Percentiles rank a stretch among this genome's conserved stretches.
These are phyloP conservation scores for Kwoniella shandongensis DNA, from an alignment of 768 basidiomycete genomes.

Conservation along the genomic window DNA sequence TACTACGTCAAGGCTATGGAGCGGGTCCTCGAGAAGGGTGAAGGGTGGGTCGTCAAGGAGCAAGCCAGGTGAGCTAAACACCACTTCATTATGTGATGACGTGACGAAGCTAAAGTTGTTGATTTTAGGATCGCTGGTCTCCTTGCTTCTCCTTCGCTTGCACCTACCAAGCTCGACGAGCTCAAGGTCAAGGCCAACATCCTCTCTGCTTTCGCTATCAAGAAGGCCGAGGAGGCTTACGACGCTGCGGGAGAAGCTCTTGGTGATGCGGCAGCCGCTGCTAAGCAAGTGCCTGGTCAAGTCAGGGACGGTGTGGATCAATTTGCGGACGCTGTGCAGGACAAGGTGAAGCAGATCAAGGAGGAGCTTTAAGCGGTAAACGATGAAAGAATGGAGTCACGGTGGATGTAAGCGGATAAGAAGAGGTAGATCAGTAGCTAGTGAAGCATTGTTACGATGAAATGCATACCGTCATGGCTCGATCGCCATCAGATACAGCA, in stretches of 20 bases:
- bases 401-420: slow-evolving; percentile 2
- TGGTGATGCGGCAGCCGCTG: slow-evolving; percentile 42
- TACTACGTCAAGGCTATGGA: slow-evolving; percentile 91
- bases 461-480: neutral
- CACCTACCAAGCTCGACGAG: slow-evolving; percentile 81
- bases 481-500: too few species aligned
- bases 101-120: slow-evolving; percentile 22
- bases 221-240: slow-evolving; percentile 37
- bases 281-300: slow-evolving; percentile 55
- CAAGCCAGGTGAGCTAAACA: slow-evolving; percentile 64
- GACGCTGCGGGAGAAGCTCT: slow-evolving; percentile 30
- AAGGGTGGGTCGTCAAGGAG: slow-evolving; percentile 82
- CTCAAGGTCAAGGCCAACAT: slow-evolving; percentile 90
- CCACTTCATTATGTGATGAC: neutral
- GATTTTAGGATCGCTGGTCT: slow-evolving; percentile 67
- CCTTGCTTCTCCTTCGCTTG: slow-evolving; percentile 73
- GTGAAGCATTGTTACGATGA: neutral
- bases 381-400: neutral
- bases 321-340: slow-evolving; percentile 30
- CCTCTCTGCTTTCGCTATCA: slow-evolving; percentile 47
- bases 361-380: slow-evolving; percentile 31
- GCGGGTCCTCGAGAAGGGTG: slow-evolving; percentile 70
- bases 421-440: neutral
- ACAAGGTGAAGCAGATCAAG: slow-evolving; percentile 31
- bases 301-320: slow-evolving; percentile 42